Base-by-base conservation (phyloP, 768 basidiomycete species). In the Harrya chromipes region DNA sequence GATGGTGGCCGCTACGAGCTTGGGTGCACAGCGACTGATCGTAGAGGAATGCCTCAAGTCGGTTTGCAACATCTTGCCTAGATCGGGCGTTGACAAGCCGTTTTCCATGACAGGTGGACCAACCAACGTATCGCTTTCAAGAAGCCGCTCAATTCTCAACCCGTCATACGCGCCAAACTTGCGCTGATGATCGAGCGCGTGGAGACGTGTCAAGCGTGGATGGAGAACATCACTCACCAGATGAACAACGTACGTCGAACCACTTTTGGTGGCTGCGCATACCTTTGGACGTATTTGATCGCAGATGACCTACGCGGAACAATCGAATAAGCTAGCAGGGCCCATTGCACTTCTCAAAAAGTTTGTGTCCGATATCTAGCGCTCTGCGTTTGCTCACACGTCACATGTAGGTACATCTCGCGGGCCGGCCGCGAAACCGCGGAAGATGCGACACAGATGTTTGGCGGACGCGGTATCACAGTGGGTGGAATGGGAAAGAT, bases 11-110 rank as follows among this genome's bases (percentile, higher is more conserved):
- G 78, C 77, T 46, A 82, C 80, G 40, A 84, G 83, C 43, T 75
- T 90, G 52, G 74, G 85, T 36, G 81, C 86, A 31, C 92, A 94
- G 58, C 79, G 94, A 36, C 67, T 85, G 20, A 76, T 89, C 38
- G 88, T 94, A 16, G 94, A 95, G 63, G 94, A 97, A 68, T 92
- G 87, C 62, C 72, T 95, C 58, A 94, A 93, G 85, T 88, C 73
- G 62, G 33, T 51, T 26, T 2, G 5, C 5, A 7, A 12, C 13
- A 6, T 33, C 16, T 50, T 33, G 34, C 14, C 43, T 38, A 6
- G 12, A 24, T 45, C n/a, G 19, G 35, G 24, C 29, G 33, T 40
- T 53, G 44, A 66, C 24, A 3, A 38, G 14, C 12, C 41, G 29
- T 4, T 17, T 6, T 50, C 49, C 40, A 14, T n/a, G 47, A 46